Evolutionary conservation across 768 basidiomycete genomes (phyloP), one percentile per base, ranked within the genome.

Genomic region (Dioszegia crocea): DNA sequence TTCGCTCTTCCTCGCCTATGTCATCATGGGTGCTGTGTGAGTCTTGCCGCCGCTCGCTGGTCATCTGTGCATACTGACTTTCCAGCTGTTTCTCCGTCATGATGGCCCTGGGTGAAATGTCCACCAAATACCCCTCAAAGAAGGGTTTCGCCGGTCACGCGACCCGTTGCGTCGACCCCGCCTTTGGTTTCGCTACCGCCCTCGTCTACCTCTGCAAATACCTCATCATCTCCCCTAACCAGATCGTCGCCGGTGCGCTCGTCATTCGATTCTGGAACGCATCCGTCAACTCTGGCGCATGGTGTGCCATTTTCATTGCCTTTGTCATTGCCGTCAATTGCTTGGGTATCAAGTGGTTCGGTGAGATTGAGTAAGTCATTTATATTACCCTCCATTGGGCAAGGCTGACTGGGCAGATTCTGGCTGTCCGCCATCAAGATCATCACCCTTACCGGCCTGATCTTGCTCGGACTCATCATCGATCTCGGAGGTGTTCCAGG

Each of bases 401-500:
- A 10, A 36, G 11, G 45, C 24, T 53, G 40, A 45, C 33, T 17
- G 11, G 14, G 23, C 55, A 67, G 62, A 53, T 72, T 68, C 62
- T 63, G 57, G 58, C 65, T 69, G 33, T 66, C 70, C 6, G 47
- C 74, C 45, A 58, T 77, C 68, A 72, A 77, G 58, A 68, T 78
- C 58, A 60, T 62, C 33, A 66, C 76, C 17, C 66, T 76, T 44
- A 66, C 74, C 31, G 77, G 79, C 14, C 64, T 80, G 12, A 78
- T 79, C 64, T 59, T 76, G 46, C 63, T 71, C 30, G 68, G 66
- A 12, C 57, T 68, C 30, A 66, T 70, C 41, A 80, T 83, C 59
- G 81, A 84, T 59, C 78, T 84, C 4, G 84, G 84, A 27, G 85
- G 84, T 36, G 83, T 81, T 0, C 83, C 84, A 6, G 78, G 77